Evolutionary conservation across 2,329 filamentous ascomycete species (phyloP).

Genomic region (Fusarium sp.): DNA sequence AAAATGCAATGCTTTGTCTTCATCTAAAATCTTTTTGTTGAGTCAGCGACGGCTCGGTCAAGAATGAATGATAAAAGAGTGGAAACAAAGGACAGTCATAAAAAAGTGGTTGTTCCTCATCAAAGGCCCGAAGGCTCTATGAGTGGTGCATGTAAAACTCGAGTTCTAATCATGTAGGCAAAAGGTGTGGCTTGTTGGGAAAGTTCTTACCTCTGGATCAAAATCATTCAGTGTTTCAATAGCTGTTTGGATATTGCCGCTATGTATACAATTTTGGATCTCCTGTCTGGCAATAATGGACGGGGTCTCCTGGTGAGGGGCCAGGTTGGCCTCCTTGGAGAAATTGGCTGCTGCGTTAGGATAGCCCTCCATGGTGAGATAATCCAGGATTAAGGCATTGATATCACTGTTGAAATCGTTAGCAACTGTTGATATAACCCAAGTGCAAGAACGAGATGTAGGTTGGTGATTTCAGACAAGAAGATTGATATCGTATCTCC

Average conservation of each 20-base stretch:
- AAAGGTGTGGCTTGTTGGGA: conserved; percentile 50
- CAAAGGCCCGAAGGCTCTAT: conserved; percentile 87
- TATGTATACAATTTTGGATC: conserved; percentile 86
- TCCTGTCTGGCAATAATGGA: conserved; percentile 82
- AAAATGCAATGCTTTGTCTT: conserved; percentile 86
- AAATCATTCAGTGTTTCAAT: conserved; percentile 90
- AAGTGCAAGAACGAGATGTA: conserved; percentile 7
- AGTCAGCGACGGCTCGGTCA: conserved; percentile 18
- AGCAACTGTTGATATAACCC: conserved; percentile 36
- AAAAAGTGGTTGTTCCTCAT: conserved; percentile 83
- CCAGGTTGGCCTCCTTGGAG: conserved; percentile 90
- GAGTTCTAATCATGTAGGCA: conserved; percentile 84
- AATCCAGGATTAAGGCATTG: conserved; percentile 95
- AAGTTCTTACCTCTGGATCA: conserved; percentile 83
- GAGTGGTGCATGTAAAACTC: conserved; percentile 99
- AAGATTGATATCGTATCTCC: conserved; percentile 79
- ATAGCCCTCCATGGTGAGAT: conserved; percentile 95
- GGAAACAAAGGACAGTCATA: conserved; percentile 48
- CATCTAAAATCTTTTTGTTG: conserved; percentile 81
- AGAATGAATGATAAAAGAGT: not conserved
- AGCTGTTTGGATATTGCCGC: conserved; percentile 84
- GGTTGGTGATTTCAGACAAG: conserved; percentile 64
- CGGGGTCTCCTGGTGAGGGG: conserved; percentile 75
- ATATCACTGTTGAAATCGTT: conserved; percentile 76
- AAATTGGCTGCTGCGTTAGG: conserved; percentile 93